Evolutionary conservation across 1,284 basidiomycete genomes (phyloP).

Genomic region (Cryptococcus wingfieldii): DNA sequence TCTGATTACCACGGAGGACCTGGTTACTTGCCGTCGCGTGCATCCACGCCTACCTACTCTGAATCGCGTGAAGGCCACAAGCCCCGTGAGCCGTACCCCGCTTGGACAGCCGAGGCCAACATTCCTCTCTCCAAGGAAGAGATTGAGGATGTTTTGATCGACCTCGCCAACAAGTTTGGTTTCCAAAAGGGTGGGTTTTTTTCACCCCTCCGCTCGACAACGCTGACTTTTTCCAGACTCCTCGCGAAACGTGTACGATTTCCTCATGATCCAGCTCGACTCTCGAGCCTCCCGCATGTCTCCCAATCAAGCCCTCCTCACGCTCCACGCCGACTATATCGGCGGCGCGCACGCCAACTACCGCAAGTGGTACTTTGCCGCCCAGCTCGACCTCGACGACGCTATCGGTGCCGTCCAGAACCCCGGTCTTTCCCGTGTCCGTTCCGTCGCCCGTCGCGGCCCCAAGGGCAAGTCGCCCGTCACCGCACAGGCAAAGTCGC

Average conservation of each 20-base stretch:
- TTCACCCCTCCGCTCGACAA: not conserved
- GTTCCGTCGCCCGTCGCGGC: slow-evolving; percentile 64
- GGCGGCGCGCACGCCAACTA: slow-evolving; percentile 96
- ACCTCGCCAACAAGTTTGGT: slow-evolving; percentile 97
- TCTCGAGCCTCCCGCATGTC: slow-evolving; percentile 96
- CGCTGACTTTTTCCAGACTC: slow-evolving; percentile 49
- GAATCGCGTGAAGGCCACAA: slow-evolving; percentile 58
- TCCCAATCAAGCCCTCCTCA: slow-evolving; percentile 88
- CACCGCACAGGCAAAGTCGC: slow-evolving; percentile 68
- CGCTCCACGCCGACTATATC: slow-evolving; percentile 97
- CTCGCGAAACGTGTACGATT: slow-evolving; percentile 76
- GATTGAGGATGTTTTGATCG: slow-evolving; percentile 97
- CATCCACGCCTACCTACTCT: slow-evolving; percentile 49
- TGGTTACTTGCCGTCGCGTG: slow-evolving; percentile 45
- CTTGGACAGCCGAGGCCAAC: slow-evolving; percentile 85
- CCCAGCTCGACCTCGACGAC: slow-evolving; percentile 97
- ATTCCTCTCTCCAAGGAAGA: slow-evolving; percentile 97
- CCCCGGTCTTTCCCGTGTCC: slow-evolving; percentile 78
- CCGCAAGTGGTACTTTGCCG: slow-evolving; percentile 99
- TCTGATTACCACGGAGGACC: slow-evolving; percentile 37
- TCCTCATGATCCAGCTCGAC: slow-evolving; percentile 96
- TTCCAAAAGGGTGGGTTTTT: slow-evolving; percentile 81
- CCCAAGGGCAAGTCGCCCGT: slow-evolving; percentile 46
- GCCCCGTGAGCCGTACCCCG: slow-evolving; percentile 57
- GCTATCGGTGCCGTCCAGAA: slow-evolving; percentile 91